These are phyloP conservation scores for Verticillium klebahnii DNA, from an alignment of 2,329 filamentous ascomycete species.

Conservation along the genomic window DNA sequence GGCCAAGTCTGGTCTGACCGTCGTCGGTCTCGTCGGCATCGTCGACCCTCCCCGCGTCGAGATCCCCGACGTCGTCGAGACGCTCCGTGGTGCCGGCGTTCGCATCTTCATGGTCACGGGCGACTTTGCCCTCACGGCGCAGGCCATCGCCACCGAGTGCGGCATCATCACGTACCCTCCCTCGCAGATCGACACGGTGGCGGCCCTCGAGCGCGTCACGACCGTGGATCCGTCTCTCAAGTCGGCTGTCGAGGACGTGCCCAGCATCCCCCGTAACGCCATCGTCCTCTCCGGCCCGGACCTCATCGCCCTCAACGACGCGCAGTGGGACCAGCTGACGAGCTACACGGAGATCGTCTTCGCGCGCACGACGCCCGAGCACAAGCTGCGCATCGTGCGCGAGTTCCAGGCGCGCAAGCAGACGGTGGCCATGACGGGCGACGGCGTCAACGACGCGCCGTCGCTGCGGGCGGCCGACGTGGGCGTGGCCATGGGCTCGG, in stretches of 20 bases:
- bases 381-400: conserved; percentile 88
- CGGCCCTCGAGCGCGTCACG: conserved; percentile 42
- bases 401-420: conserved; percentile 71
- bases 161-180: conserved; percentile 63
- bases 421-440: conserved; percentile 84
- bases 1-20: conserved; percentile 64
- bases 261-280: conserved; percentile 29
- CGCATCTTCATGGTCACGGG: conserved; percentile 82
- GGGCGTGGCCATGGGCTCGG: conserved; percentile 84
- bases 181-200: conserved; percentile 46
- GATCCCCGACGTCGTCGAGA: conserved; percentile 65
- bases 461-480: conserved; percentile 78
- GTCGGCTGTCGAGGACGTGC: conserved; percentile 51
- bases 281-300: conserved; percentile 64
- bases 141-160: conserved; percentile 73
- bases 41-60: conserved; percentile 83
- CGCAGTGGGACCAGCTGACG: conserved; percentile 72
- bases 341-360: conserved; percentile 79
- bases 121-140: conserved; percentile 73
- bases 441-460: conserved; percentile 83
- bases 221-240: conserved; percentile 56
- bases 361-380: conserved; percentile 77
- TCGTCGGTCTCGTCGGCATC: conserved; percentile 79
- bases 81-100: conserved; percentile 70
- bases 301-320: conserved; percentile 69